phyloP scores from a whole-genome alignment of 805 yeast species.

The Candida maris region DNA sequence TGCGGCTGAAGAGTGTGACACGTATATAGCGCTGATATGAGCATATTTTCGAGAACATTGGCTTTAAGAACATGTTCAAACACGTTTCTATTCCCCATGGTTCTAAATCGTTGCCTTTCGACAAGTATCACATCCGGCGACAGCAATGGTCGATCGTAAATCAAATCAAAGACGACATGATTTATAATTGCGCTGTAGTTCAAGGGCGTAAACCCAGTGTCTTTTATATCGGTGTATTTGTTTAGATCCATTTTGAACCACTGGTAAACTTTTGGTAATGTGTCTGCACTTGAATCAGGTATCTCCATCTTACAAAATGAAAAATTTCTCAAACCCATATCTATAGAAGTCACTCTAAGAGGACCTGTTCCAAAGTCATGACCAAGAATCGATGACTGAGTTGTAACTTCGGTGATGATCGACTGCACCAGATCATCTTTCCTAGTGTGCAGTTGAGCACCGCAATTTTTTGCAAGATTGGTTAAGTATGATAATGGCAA shows the following conservation, averaged over 20 bases:
- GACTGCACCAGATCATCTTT: constrained; percentile 12
- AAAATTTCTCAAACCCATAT: constrained; percentile 34
- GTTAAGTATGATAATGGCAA: constrained; percentile 10
- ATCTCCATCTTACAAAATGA: constrained; percentile 26
- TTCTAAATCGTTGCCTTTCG: constrained; percentile 56
- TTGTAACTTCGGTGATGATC: constrained; percentile 3
- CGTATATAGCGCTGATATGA: constrained; percentile 26
- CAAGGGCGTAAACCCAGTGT: constrained; percentile 25
- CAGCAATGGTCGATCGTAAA: constrained; percentile 6
- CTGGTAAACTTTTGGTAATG: constrained; percentile 21
- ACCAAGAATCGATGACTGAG: constrained; percentile 3
- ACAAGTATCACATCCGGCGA: constrained; percentile 42
- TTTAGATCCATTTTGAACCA: constrained; percentile 34
- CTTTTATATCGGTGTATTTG: constrained; percentile 12
- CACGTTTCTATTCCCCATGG: constrained; percentile 42
- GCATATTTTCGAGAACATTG: constrained; percentile 52
- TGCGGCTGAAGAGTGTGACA: constrained; percentile 9
- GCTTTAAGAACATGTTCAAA: constrained; percentile 50
- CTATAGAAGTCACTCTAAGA: constrained; percentile 27
- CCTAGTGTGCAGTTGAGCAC: constrained; percentile 13
- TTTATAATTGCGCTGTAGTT: constrained; percentile 25
- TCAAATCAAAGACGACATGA: constrained; percentile 16
- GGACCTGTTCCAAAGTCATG: constrained; percentile 12
- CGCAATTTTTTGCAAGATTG: constrained; percentile 17
- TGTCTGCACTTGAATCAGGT: neutral